These are phyloP conservation scores for Chaetomiaceae sp. DNA, from an alignment of 2,329 filamentous ascomycete genomes.

Conservation along the genomic window DNA sequence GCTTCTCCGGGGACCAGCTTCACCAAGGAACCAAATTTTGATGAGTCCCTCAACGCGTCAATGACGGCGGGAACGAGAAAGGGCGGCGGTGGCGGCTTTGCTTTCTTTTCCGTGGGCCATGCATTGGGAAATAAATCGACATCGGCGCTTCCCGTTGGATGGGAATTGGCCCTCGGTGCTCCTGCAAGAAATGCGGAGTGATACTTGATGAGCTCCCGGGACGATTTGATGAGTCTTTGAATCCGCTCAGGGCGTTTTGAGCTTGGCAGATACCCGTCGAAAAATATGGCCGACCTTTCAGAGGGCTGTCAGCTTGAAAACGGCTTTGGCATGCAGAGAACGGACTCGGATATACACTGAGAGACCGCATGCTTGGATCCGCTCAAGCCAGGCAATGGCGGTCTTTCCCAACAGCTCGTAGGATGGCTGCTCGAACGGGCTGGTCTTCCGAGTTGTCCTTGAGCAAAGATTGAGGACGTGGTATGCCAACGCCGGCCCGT, in stretches of 20 bases:
- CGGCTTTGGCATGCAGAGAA: not conserved
- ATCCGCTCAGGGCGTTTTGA: slow-evolving; percentile 61
- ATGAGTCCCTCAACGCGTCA: slow-evolving; percentile 56
- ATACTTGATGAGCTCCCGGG: slow-evolving; percentile 51
- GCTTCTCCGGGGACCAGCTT: slow-evolving; percentile 77
- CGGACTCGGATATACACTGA: slow-evolving; percentile 50
- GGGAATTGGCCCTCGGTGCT: slow-evolving; percentile 20
- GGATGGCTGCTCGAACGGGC: slow-evolving; percentile 50
- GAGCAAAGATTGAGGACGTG: slow-evolving; percentile 59
- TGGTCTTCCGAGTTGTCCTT: slow-evolving; percentile 33
- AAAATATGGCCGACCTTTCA: slow-evolving; percentile 65
- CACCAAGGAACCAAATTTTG: slow-evolving; percentile 40
- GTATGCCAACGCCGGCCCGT: slow-evolving; percentile 76
- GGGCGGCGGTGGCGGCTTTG: slow-evolving; percentile 42
- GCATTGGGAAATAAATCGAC: slow-evolving; percentile 27
- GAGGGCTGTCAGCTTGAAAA: slow-evolving; percentile 17
- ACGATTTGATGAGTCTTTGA: slow-evolving; percentile 54
- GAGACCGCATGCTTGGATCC: slow-evolving; percentile 51
- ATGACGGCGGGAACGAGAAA: slow-evolving; percentile 77
- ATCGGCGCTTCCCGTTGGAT: slow-evolving; percentile 3
- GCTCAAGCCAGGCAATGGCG: slow-evolving; percentile 59
- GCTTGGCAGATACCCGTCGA: slow-evolving; percentile 75
- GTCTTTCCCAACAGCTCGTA: slow-evolving; percentile 60
- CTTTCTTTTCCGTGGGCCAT: slow-evolving; percentile 27
- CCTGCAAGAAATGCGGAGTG: slow-evolving; percentile 34